phyloP scores from a whole-genome alignment of 2,329 filamentous ascomycete genomes.

The Macroventuria anomochaeta region DNA sequence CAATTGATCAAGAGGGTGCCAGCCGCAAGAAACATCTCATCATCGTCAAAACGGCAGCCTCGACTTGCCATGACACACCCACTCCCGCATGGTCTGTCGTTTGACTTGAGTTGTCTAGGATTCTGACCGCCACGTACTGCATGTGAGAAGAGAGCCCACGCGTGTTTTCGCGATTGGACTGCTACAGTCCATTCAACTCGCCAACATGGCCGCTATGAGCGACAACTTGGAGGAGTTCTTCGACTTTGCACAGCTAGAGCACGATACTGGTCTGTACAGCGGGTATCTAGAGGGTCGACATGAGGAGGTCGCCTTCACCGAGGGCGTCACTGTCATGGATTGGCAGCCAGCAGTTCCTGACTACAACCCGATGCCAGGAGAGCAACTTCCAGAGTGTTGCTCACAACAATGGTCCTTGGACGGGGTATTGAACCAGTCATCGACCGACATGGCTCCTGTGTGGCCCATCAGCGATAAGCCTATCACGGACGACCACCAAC shows the following conservation, averaged over 20 bases:
- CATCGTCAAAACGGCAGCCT: constrained; percentile 1
- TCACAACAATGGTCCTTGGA: not conserved
- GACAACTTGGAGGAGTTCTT: constrained; percentile 45
- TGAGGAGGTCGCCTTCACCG: not conserved
- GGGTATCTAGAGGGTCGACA: not conserved
- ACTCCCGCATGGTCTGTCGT: not conserved
- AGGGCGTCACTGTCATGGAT: constrained; percentile 32
- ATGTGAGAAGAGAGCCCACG: not conserved
- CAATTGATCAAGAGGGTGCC: constrained; percentile 12
- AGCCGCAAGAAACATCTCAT: constrained; percentile 5
- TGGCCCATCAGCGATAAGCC: not conserved
- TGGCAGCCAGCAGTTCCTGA: constrained; percentile 25
- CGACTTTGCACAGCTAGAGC: constrained; percentile 42
- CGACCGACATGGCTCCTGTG: not conserved
- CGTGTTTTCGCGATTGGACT: not conserved
- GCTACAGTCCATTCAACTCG: no score
- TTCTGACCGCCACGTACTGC: not conserved
- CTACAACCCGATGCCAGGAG: not conserved
- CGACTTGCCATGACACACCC: constrained; percentile 3
- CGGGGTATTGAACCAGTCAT: not conserved
- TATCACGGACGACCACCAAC: not conserved
- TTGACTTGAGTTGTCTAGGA: not conserved
- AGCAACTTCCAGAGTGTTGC: not conserved
- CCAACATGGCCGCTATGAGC: constrained; percentile 12
- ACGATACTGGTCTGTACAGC: constrained; percentile 21